Evolutionary conservation across 2,329 filamentous ascomycete genomes (phyloP).

Genomic region (Trichoderma sp.): DNA sequence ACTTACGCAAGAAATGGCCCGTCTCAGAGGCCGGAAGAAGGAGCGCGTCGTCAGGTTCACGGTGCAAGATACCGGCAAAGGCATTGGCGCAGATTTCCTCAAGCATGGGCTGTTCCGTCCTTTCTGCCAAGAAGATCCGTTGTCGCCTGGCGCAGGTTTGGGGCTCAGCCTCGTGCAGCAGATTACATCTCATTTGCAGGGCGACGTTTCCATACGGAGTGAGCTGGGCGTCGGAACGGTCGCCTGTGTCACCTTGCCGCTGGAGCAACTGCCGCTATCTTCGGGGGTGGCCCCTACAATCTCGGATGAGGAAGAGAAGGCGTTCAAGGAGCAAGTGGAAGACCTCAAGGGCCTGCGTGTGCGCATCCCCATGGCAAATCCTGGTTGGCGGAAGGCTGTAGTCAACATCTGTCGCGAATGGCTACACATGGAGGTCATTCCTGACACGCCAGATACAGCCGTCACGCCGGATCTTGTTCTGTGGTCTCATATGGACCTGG

Average conservation of each 20-base stretch:
- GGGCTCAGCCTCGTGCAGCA: constrained; percentile 66
- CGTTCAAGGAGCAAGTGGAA: constrained; percentile 37
- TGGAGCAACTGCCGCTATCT: constrained; percentile 16
- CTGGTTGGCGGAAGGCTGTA: constrained; percentile 30
- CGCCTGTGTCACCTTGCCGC: constrained; percentile 11
- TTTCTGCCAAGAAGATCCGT: constrained; percentile 64
- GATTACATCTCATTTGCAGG: constrained; percentile 61
- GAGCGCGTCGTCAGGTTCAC: constrained; percentile 42
- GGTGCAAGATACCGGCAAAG: constrained; percentile 65
- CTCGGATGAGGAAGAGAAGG: constrained; percentile 32
- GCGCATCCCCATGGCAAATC: constrained; percentile 31
- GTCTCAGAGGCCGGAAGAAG: constrained; percentile 3
- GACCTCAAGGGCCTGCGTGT: constrained; percentile 40
- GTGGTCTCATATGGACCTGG: constrained; percentile 31
- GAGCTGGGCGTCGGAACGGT: constrained; percentile 42
- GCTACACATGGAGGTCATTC: constrained; percentile 39
- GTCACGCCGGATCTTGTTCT: constrained; percentile 36
- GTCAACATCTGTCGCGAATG: constrained; percentile 40
- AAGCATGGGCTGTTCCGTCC: constrained; percentile 62
- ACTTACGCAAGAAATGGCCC: constrained; percentile 34
- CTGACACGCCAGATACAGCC: constrained; percentile 21
- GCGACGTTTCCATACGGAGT: constrained; percentile 60
- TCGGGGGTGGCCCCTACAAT: constrained; percentile 5
- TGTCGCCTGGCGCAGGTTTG: constrained; percentile 64
- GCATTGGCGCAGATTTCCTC: constrained; percentile 65